These are phyloP conservation scores for Nemania sp. DNA, from an alignment of 2,329 filamentous ascomycete genomes.

Conservation along the genomic window DNA sequence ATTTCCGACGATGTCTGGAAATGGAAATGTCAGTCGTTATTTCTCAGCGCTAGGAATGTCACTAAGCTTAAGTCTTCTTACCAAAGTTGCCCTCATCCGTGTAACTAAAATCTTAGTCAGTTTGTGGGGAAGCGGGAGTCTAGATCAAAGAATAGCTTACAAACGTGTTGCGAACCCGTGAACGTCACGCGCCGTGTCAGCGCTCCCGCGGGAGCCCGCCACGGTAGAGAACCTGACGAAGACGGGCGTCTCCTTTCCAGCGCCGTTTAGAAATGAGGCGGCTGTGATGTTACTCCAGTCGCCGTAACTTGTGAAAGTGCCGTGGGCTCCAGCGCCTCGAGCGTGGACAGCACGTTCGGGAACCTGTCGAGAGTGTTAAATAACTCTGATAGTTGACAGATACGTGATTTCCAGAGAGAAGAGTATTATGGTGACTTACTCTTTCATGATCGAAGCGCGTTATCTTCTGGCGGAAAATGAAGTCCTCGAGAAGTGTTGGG, in stretches of 20 bases:
- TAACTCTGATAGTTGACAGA: neutral
- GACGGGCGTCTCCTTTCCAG: slow-evolving; percentile 58
- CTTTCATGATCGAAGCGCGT: slow-evolving; percentile 62
- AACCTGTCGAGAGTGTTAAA: slow-evolving; percentile 33
- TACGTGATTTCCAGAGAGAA: neutral
- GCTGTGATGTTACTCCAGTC: slow-evolving; percentile 65
- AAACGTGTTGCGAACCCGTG: slow-evolving; percentile 66
- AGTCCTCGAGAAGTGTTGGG: slow-evolving; percentile 63
- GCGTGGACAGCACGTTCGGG: slow-evolving; percentile 48
- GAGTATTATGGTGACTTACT: slow-evolving; percentile 42
- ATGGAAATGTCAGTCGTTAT: slow-evolving; percentile 15
- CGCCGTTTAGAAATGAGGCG: slow-evolving; percentile 57
- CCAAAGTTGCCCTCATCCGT: slow-evolving; percentile 69
- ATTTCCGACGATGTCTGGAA: slow-evolving; percentile 30
- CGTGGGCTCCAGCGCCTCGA: slow-evolving; percentile 61
- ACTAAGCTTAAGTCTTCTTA: slow-evolving; percentile 38
- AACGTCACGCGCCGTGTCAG: slow-evolving; percentile 64
- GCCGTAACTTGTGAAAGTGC: slow-evolving; percentile 61
- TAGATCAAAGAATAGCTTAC: slow-evolving; percentile 28
- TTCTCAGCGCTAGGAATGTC: slow-evolving; percentile 4
- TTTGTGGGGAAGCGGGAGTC: neutral
- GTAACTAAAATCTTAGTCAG: slow-evolving; percentile 43
- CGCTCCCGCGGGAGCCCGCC: slow-evolving; percentile 60
- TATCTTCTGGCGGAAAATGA: slow-evolving; percentile 65
- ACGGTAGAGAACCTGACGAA: slow-evolving; percentile 67